Conservation (phyloP, 2,329 filamentous ascomycete genomes). For the Alternaria sp. region DNA sequence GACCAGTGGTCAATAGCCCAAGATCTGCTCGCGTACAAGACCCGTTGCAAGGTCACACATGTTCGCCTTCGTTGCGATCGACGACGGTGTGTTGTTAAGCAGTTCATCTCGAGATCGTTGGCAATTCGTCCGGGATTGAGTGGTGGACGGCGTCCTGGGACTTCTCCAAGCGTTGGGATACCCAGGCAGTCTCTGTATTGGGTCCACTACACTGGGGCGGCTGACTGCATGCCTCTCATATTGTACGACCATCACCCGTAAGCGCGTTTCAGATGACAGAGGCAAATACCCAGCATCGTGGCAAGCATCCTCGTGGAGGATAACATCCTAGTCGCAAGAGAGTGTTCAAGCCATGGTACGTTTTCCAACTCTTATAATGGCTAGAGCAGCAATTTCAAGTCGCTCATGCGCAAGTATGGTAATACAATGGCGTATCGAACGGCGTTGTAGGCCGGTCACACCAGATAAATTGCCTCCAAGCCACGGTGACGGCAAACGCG, state of each 20-base stretch:
- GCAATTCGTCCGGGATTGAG: neutral
- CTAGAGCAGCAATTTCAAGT: neutral
- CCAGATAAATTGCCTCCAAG: slow-evolving; percentile 9
- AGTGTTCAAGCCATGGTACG: slow-evolving; percentile 9
- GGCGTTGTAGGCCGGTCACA: slow-evolving; percentile 9
- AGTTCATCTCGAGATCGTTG: neutral
- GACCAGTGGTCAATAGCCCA: slow-evolving; percentile 21
- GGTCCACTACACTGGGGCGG: neutral
- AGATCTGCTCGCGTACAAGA: slow-evolving; percentile 20
- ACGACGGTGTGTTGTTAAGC: neutral
- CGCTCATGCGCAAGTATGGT: slow-evolving; percentile 8
- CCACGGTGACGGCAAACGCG: slow-evolving; percentile 14
- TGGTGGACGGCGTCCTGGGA: neutral
- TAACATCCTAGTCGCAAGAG: neutral
- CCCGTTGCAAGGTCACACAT: slow-evolving; percentile 31
- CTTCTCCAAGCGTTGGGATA: neutral
- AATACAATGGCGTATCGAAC: slow-evolving; percentile 6
- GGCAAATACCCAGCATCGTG: slow-evolving; percentile 36
- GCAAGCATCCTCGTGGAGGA: slow-evolving; percentile 28
- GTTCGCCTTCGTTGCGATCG: slow-evolving; percentile 10
- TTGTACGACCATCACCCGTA: slow-evolving; percentile 13
- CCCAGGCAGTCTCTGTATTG: neutral
- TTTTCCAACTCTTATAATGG: slow-evolving; percentile 3
- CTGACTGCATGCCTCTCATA: slow-evolving; percentile 6
- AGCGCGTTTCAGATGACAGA: slow-evolving; percentile 38